These are phyloP conservation scores for Amaranthus cruentus DNA, from an alignment of 148 eudicot species.

Conservation along the genomic window DNA sequence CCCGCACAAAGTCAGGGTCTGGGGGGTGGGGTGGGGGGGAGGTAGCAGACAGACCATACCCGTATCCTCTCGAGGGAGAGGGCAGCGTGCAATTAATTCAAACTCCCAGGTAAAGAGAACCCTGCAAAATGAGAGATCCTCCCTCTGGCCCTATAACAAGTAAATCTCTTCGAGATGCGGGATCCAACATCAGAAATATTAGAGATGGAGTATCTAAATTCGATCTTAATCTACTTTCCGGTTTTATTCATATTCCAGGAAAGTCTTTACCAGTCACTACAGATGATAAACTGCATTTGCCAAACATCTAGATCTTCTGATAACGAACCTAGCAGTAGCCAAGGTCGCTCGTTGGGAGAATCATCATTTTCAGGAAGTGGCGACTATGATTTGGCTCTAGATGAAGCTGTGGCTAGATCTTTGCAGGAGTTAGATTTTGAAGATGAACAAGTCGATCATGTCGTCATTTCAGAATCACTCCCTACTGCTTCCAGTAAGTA, in stretches of 20 bases:
- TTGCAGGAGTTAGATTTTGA: conserved; percentile 49
- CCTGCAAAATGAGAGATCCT: too few relatives aligned
- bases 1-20: too few relatives aligned
- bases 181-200: too few relatives aligned
- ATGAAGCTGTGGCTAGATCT: conserved; percentile 80
- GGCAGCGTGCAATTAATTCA: too few relatives aligned
- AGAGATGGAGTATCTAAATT: too few relatives aligned
- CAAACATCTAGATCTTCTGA: conserved; percentile 25
- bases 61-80: too few relatives aligned
- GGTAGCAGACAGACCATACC: too few relatives aligned
- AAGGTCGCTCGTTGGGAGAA: conserved; percentile 44
- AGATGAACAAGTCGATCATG: conserved; percentile 42
- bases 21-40: too few relatives aligned
- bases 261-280: conserved; percentile 45
- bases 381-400: conserved; percentile 49
- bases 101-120: too few relatives aligned
- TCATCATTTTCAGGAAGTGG: conserved; percentile 39
- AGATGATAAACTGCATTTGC: conserved; percentile 35
- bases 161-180: too few relatives aligned
- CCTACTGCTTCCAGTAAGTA: conserved; percentile 38
- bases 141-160: too few relatives aligned
- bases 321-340: conserved; percentile 35
- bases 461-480: conserved; percentile 36
- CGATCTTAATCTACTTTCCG: not conserved
- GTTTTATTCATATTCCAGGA: conserved; percentile 36